phyloP scores from a whole-genome alignment of 2,329 filamentous ascomycete genomes.

The Cryphonectria carpinicola region DNA sequence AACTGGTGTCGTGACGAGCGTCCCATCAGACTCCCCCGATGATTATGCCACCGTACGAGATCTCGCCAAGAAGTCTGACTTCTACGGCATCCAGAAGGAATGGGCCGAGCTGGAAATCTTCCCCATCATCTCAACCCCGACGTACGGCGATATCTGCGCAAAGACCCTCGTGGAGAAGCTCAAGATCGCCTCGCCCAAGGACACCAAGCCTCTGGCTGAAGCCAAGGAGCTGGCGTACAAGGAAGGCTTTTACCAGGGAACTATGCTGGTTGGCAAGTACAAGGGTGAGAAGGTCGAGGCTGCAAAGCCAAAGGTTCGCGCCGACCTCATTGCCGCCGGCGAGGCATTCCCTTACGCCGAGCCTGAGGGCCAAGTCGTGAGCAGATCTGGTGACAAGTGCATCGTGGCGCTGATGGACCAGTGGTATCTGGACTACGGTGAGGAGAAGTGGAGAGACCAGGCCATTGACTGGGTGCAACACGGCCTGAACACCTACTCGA shows the following conservation, averaged over 20 bases:
- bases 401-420: constrained; percentile 93
- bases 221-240: constrained; percentile 97
- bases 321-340: constrained; percentile 74
- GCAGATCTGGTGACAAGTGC: constrained; percentile 88
- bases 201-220: constrained; percentile 85
- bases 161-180: constrained; percentile 84
- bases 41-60: constrained; percentile 90
- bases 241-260: constrained; percentile 95
- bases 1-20: constrained; percentile 93
- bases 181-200: constrained; percentile 97
- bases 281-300: constrained; percentile 84
- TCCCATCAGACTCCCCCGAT: constrained; percentile 94
- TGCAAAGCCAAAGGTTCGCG: constrained; percentile 83
- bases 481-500: constrained; percentile 78
- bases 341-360: constrained; percentile 92
- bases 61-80: constrained; percentile 91
- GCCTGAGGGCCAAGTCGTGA: constrained; percentile 87
- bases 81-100: constrained; percentile 94
- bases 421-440: constrained; percentile 97
- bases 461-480: constrained; percentile 75
- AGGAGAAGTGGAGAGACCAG: constrained; percentile 80
- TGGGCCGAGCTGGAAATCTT: constrained; percentile 92
- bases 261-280: constrained; percentile 82
- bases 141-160: constrained; percentile 83
- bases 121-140: constrained; percentile 87